These are phyloP conservation scores for Lichtheimia ornata DNA, from an alignment of 371 early-diverging fungal species.

Conservation along the genomic window DNA sequence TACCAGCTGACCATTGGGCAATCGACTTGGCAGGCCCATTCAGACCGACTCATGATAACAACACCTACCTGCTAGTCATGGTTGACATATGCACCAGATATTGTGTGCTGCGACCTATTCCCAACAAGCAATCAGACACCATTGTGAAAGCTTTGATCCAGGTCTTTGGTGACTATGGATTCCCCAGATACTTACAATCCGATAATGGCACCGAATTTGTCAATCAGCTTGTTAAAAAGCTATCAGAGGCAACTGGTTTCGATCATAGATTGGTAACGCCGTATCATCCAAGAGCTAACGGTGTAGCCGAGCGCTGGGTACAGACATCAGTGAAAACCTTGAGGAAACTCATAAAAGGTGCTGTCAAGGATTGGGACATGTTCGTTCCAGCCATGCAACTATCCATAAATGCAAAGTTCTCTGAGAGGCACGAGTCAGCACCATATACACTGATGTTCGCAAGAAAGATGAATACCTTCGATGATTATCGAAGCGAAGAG, in stretches of 20 bases:
- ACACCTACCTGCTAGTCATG: constrained; percentile 20
- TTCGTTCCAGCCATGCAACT: constrained; percentile 6
- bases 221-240: constrained; percentile 11
- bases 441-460: constrained; percentile 3
- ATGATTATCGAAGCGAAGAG: too few relatives aligned
- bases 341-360: constrained; percentile 12
- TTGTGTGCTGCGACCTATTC: constrained; percentile 14
- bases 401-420: constrained; percentile 1
- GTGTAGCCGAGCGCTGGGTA: constrained; percentile 16
- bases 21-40: constrained; percentile 30
- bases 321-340: constrained; percentile 14
- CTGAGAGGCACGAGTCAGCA: neutral
- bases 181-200: constrained; percentile 22
- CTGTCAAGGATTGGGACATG: neutral
- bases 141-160: constrained; percentile 13
- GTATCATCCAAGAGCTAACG: neutral
- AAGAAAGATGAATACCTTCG: too few relatives aligned
- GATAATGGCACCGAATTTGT: constrained; percentile 29
- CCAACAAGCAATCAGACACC: constrained; percentile 14
- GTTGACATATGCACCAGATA: constrained; percentile 25
- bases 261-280: constrained; percentile 7
- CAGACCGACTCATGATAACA: constrained; percentile 4
- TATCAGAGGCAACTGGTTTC: constrained; percentile 1
- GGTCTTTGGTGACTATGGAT: constrained; percentile 21
- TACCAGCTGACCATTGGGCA: constrained; percentile 21